Evolutionary conservation across 371 early-diverging fungal species (phyloP).

Genomic region (Apophysomyces elegans): DNA sequence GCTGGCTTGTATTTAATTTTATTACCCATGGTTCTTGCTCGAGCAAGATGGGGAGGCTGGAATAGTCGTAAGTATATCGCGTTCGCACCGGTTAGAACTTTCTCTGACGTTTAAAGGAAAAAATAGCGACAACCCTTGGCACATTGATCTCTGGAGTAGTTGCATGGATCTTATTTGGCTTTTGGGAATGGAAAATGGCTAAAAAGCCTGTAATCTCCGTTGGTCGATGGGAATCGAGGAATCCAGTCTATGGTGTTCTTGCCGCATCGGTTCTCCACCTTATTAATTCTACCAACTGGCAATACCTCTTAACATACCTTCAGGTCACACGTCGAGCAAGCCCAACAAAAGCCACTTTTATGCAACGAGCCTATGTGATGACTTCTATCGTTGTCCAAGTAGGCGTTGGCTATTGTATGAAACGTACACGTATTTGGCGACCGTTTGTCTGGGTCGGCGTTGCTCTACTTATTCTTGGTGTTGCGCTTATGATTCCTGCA

Average conservation of each 20-base stretch:
- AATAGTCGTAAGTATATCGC: constrained; percentile 22
- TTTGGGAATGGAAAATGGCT: constrained; percentile 50
- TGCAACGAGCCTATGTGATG: constrained; percentile 42
- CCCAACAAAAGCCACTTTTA: constrained; percentile 26
- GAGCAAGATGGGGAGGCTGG: constrained; percentile 46
- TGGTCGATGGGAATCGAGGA: constrained; percentile 45
- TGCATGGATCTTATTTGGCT: constrained; percentile 27
- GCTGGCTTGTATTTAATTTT: constrained; percentile 39
- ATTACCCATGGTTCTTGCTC: constrained; percentile 46
- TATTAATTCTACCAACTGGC: constrained; percentile 45
- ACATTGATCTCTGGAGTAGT: constrained; percentile 36
- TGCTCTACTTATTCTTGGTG: constrained; percentile 52
- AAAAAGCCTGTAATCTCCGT: constrained; percentile 51
- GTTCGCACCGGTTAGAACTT: background rate
- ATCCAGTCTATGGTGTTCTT: constrained; percentile 49
- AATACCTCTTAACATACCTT: constrained; percentile 46
- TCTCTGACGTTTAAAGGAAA: too few relatives aligned
- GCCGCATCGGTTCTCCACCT: constrained; percentile 43
- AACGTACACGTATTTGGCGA: constrained; percentile 43
- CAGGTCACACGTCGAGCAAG: constrained; percentile 46
- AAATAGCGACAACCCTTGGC: constrained; percentile 25
- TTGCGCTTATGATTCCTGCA: constrained; percentile 50
- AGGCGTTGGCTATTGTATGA: constrained; percentile 40
- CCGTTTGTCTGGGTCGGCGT: constrained; percentile 61
- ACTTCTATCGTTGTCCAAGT: constrained; percentile 36